Conservation (phyloP, 805 yeast genomes). For the Wickerhamomyces chambardii region DNA sequence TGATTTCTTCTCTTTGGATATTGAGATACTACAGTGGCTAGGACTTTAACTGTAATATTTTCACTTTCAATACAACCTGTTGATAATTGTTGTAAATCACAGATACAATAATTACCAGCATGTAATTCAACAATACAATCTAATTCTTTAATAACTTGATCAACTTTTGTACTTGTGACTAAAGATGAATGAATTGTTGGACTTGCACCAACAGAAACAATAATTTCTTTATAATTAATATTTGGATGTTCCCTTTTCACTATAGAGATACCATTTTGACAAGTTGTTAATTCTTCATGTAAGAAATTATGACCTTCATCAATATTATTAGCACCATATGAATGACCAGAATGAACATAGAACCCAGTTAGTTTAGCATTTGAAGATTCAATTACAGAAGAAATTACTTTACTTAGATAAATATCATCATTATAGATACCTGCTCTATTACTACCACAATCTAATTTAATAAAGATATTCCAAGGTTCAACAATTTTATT, state of each 20-base stretch:
- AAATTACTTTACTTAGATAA: conserved; percentile 18
- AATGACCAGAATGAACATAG: conserved; percentile 76
- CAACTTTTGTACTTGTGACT: conserved; percentile 4
- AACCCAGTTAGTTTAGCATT: conserved; percentile 42
- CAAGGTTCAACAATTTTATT: conserved; percentile 29
- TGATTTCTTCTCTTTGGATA: conserved; percentile 42
- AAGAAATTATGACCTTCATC: conserved; percentile 39
- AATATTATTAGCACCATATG: conserved; percentile 40
- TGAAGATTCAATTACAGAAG: background rate
- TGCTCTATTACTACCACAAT: conserved; percentile 68
- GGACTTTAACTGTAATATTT: conserved; percentile 40
- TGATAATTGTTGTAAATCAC: conserved; percentile 71
- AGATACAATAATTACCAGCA: conserved; percentile 73
- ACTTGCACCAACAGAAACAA: conserved; percentile 72
- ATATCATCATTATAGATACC: conserved; percentile 33
- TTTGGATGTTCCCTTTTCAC: conserved; percentile 17
- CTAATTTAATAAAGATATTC: conserved; percentile 60
- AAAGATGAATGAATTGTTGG: conserved; percentile 59
- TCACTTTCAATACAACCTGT: conserved; percentile 44
- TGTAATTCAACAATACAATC: conserved; percentile 53
- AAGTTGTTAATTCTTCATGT: conserved; percentile 48
- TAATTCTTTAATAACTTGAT: conserved; percentile 11
- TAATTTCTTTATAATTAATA: conserved; percentile 29
- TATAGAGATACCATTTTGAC: conserved; percentile 38
- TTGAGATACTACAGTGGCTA: conserved; percentile 49